Conservation (phyloP, 768 basidiomycete species). For the Amanita pallidorosea region DNA sequence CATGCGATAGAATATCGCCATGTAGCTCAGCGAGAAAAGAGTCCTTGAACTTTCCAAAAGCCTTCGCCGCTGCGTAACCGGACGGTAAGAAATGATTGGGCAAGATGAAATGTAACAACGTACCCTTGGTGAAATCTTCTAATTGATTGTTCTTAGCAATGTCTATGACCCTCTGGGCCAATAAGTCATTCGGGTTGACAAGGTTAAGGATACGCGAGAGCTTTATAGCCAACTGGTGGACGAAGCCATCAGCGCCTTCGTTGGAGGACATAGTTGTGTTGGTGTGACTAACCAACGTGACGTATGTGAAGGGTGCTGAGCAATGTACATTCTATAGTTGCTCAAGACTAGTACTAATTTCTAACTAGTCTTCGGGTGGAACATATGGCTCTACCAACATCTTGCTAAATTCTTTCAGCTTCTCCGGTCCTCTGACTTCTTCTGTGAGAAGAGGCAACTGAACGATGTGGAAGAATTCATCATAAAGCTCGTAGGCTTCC, state of each 20-base stretch:
- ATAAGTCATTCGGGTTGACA: constrained; percentile 73
- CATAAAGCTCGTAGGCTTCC: constrained; percentile 95
- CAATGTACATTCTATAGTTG: too few species aligned
- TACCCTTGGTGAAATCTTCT: constrained; percentile 62
- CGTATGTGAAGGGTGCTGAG: too few species aligned
- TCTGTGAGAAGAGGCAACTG: constrained; percentile 90
- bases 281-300: too few species aligned
- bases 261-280: not conserved
- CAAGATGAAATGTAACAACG: constrained; percentile 7
- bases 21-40: constrained; percentile 72
- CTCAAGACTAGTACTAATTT: not conserved
- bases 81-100: constrained; percentile 1
- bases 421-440: constrained; percentile 92
- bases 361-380: constrained; percentile 24
- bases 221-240: constrained; percentile 62
- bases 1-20: constrained; percentile 66
- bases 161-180: constrained; percentile 70
- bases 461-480: constrained; percentile 97
- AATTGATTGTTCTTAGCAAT: constrained; percentile 63
- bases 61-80: constrained; percentile 43
- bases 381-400: constrained; percentile 81
- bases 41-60: constrained; percentile 82
- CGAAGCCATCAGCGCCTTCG: not conserved
- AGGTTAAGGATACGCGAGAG: constrained; percentile 73
- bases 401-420: constrained; percentile 85